Base-by-base conservation (phyloP, 768 basidiomycete genomes). In the Trichaptum fuscoviolaceum region DNA sequence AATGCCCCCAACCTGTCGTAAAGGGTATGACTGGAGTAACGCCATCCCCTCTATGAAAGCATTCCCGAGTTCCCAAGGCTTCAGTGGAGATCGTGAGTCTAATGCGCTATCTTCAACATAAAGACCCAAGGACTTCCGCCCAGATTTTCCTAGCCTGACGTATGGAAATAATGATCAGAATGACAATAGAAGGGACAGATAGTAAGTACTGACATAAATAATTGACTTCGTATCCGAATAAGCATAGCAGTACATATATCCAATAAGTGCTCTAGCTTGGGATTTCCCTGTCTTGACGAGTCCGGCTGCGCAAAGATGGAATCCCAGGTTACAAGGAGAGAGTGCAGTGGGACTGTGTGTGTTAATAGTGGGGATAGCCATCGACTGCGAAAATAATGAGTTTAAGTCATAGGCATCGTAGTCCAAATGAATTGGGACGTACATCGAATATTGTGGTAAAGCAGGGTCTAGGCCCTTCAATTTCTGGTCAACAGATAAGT, bases 391-490 rank as follows among this genome's bases (percentile, higher is more conserved):
- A 58, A 35, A 67, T 24, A 57, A 34, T 36, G 58, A 62, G 67
- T 64, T 64, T 62, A 30, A 5, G 64, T 63, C 8, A 68, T 61
- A 25, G 12, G 58, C 42, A 63, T 60, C 57, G 23, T 57, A 58
- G 60, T 25, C 7, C 24, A 63, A n/a, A n/a, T n/a, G 65, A 63
- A 52, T 52, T 59, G 58, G 23, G 76, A 58, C 91, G 69, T 76
- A 92, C 91, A 88, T 89, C 62, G 91, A 91, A 74, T 91, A 93
- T 76, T 93, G 90, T 2, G 91, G 91, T 27, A 88, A 77, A 27
- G 81, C 76, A 24, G 91, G 91, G 71, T 90, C 87, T 8, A 93
- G 78, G 1, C 90, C 88, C 69, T 85, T 86, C 10, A 75, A 74
- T 71, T 83, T 80, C 91, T 93, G 69, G 35, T 57, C 23, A 66